phyloP scores from a whole-genome alignment of 1,139 yeast species.

The Petasospora fabianii region DNA sequence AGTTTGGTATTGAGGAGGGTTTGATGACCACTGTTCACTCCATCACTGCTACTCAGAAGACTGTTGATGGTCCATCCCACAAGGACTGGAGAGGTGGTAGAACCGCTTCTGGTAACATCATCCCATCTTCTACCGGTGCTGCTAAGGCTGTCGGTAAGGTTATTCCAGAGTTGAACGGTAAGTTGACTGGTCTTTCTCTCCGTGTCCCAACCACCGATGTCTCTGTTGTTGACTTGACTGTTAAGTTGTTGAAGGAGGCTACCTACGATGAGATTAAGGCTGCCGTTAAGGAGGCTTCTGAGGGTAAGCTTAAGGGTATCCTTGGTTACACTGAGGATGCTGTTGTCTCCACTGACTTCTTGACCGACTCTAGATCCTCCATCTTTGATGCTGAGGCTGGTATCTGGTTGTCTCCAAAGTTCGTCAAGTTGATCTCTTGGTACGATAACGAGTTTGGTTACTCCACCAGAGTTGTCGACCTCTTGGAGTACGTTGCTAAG shows the following conservation, averaged over 20 bases:
- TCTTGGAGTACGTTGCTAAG: slow-evolving; percentile 66
- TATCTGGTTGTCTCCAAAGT: slow-evolving; percentile 75
- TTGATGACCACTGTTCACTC: slow-evolving; percentile 91
- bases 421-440: slow-evolving; percentile 85
- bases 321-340: slow-evolving; percentile 84
- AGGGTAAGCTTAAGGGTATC: slow-evolving; percentile 69
- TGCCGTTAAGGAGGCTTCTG: slow-evolving; percentile 66
- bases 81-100: slow-evolving; percentile 97
- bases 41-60: slow-evolving; percentile 87
- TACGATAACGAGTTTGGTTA: slow-evolving; percentile 91
- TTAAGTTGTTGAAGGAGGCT: slow-evolving; percentile 64
- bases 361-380: slow-evolving; percentile 73
- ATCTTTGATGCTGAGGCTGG: slow-evolving; percentile 86
- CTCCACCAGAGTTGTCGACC: slow-evolving; percentile 89
- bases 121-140: slow-evolving; percentile 90
- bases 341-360: slow-evolving; percentile 82
- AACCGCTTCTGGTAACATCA: slow-evolving; percentile 86
- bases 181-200: slow-evolving; percentile 84
- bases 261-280: slow-evolving; percentile 73
- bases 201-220: slow-evolving; percentile 89
- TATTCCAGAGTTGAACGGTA: slow-evolving; percentile 82
- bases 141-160: slow-evolving; percentile 93
- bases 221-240: slow-evolving; percentile 73
- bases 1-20: slow-evolving; percentile 81
- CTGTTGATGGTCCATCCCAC: slow-evolving; percentile 86